A percentile compares a stretch with the other conserved stretches of the same genome.
Conservation (phyloP, 2,329 filamentous ascomycete genomes). For the Cladosporium oxysporum region DNA sequence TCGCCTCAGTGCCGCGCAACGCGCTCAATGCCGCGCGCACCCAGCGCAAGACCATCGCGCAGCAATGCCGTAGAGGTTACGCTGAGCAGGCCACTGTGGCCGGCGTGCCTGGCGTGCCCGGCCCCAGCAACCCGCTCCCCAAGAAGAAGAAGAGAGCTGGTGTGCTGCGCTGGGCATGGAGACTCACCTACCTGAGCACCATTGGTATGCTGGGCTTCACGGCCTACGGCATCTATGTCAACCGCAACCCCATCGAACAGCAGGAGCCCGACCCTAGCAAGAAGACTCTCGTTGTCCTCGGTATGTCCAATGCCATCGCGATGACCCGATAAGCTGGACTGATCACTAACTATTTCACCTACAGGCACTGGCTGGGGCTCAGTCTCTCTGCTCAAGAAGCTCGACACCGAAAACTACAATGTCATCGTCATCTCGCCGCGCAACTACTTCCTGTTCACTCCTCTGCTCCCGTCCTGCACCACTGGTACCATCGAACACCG, state of each 20-base stretch:
- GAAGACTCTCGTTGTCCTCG: conserved; percentile 95
- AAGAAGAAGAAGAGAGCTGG: conserved; percentile 61
- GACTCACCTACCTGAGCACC: conserved; percentile 74
- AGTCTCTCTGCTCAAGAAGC: conserved; percentile 94
- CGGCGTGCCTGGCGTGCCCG: conserved; percentile 22
- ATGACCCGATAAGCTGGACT: conserved; percentile 22
- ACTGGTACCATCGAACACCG: conserved; percentile 97
- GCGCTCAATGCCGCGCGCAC: conserved; percentile 18
- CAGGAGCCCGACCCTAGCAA: conserved; percentile 77
- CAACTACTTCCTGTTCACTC: conserved; percentile 99
- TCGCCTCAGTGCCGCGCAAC: conserved; percentile 24
- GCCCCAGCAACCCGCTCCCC: conserved; percentile 22
- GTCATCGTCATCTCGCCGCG: conserved; percentile 95
- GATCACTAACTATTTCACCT: conserved; percentile 18
- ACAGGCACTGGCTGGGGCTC: conserved; percentile 94
- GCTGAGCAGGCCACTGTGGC: conserved; percentile 30
- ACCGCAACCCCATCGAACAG: conserved; percentile 81
- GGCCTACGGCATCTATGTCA: conserved; percentile 78
- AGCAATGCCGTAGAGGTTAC: conserved; percentile 31
- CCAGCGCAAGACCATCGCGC: conserved; percentile 20
- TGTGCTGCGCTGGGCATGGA: conserved; percentile 78
- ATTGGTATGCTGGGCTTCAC: conserved; percentile 70
- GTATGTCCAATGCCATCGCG: conserved; percentile 52
- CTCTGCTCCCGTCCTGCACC: conserved; percentile 93
- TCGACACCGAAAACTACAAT: conserved; percentile 99